These are phyloP conservation scores for Prunus mongolica DNA, from an alignment of 306 rosid species.

Conservation along the genomic window DNA sequence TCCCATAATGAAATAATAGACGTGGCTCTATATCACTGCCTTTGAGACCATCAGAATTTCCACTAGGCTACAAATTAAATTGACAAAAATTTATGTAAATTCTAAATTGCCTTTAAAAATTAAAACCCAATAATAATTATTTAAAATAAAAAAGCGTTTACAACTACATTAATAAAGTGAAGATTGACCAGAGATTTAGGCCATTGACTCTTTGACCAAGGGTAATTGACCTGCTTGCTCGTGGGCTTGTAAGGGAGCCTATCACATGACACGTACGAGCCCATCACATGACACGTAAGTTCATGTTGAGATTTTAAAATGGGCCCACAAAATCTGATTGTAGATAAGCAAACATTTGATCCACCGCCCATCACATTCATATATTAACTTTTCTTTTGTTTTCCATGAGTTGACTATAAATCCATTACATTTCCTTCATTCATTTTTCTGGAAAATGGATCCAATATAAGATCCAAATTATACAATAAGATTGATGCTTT, in stretches of 20 bases:
- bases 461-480: neutral
- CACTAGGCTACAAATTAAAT: conserved; percentile 42
- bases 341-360: conserved; percentile 2
- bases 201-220: no score
- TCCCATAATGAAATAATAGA: conserved; percentile 61
- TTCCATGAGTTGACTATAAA: neutral
- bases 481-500: no score
- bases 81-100: neutral
- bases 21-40: conserved; percentile 51
- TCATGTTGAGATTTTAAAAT: neutral
- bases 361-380: conserved; percentile 45
- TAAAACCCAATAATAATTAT: no score
- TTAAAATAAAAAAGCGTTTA: no score
- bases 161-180: no score
- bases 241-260: neutral
- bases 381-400: neutral
- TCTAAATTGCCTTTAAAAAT: no score
- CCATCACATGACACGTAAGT: neutral
- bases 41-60: conserved; percentile 37
- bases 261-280: neutral
- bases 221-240: neutral
- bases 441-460: neutral
- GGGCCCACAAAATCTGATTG: conserved; percentile 18
- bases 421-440: no score
- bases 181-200: no score